A percentile compares a stretch with the other conserved stretches of the same genome.
These are phyloP conservation scores for Alternaria gaisen DNA, from an alignment of 2,329 filamentous ascomycete genomes.

Conservation along the genomic window DNA sequence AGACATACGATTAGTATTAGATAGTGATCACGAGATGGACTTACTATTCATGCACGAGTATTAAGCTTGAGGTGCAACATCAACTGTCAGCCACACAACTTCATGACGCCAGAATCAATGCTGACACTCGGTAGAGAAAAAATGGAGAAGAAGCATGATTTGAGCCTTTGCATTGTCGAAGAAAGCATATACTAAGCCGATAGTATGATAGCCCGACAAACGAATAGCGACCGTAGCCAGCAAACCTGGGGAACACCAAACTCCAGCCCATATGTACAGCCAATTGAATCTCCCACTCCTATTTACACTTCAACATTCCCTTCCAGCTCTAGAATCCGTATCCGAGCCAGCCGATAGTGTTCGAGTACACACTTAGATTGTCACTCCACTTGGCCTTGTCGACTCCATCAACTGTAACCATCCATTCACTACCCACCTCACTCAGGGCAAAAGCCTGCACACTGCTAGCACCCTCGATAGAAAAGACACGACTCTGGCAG, in stretches of 20 bases:
- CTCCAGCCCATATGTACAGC: constrained; percentile 1
- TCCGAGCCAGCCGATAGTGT: constrained; percentile 47
- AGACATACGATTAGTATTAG: background rate
- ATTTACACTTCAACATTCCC: background rate
- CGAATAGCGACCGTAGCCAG: background rate
- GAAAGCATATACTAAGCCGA: background rate
- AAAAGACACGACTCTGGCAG: constrained; percentile 63
- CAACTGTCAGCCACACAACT: background rate
- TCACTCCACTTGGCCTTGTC: constrained; percentile 58
- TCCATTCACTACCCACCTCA: constrained; percentile 58
- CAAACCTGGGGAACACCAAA: background rate
- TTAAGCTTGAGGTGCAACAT: background rate
- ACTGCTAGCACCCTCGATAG: constrained; percentile 54
- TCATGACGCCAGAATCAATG: background rate
- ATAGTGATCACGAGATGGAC: background rate
- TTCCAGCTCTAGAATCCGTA: constrained; percentile 38
- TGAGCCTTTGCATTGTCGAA: background rate
- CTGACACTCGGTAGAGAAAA: too few species aligned
- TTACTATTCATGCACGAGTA: background rate
- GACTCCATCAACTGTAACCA: constrained; percentile 57
- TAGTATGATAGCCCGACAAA: background rate
- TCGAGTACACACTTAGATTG: constrained; percentile 55
- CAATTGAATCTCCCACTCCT: background rate
- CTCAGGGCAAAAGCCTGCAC: constrained; percentile 60
- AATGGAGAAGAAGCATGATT: background rate